Evolutionary conservation across 2,329 filamentous ascomycete species (phyloP), one percentile per base, ranked within the genome.

Genomic region (Neopestalotiopsis sp.): DNA sequence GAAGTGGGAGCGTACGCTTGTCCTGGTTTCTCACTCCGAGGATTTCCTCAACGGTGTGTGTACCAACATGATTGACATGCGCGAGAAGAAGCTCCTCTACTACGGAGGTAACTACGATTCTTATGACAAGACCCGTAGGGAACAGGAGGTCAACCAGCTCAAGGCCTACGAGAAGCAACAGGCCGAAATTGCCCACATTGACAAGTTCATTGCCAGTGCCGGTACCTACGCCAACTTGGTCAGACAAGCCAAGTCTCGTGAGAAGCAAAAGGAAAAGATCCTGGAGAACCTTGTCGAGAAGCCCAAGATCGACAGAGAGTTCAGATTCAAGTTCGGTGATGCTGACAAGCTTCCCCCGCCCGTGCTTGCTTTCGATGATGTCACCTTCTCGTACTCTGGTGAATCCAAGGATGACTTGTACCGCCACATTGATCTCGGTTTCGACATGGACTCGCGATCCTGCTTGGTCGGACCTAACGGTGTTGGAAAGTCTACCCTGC

Each of bases 261-360:
- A 99, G 85, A 99, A 99, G 94, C 98, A 98, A 83, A 89, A 98
- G 74, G 96, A 99, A 89, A 99, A 99, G 91, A 99, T 99, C 96
- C 95, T 98, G 88, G 96, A 97, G 76, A 96, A 99, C 78, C 96
- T 96, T 75, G 98, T 99, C 80, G 92, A 99, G 84, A 93, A 94
- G 68, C 94, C 99, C 71, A 83, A 88, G 68, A 84, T 89, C 73
- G 96, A 99, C 84, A 89, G 90, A 71, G 92, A 97, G 79, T 99
- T 99, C 86, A 95, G 92, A 69, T 99, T 99, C 92, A 92, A 95
- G 78, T 99, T 99, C 82, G 96, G 96, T 74, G 95, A 98, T 78
- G 96, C 98, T 67, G 96, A 99, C 81, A 99, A 99, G 89, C 91
- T 99, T n/a, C 96, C 96, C 13, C 97, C 96, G 66, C 96, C 96